Evolutionary conservation across 805 yeast species (phyloP).

Genomic region (Vanderwaltozyma verrucispora): DNA sequence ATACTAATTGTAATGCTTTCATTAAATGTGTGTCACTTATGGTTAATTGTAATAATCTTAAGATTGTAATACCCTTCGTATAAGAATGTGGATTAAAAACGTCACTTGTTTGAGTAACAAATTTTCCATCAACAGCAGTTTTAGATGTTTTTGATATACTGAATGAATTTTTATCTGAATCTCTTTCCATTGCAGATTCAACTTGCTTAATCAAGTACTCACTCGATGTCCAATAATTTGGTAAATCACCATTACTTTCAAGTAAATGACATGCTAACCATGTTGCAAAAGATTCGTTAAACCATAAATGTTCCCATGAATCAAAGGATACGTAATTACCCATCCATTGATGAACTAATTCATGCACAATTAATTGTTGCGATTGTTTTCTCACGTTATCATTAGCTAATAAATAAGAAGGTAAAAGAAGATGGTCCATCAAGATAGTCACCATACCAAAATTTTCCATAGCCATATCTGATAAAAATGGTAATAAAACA

Average conservation of each 20-base stretch:
- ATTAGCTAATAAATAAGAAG: constrained; percentile 24
- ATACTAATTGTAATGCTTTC: constrained; percentile 11
- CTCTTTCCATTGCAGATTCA: constrained; percentile 9
- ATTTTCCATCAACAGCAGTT: neutral
- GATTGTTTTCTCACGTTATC: constrained; percentile 27
- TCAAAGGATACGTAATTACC: constrained; percentile 62
- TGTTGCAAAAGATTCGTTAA: constrained; percentile 73
- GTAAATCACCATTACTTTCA: constrained; percentile 16
- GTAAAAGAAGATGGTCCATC: constrained; percentile 38
- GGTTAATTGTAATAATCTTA: constrained; percentile 21
- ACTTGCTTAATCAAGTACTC: constrained; percentile 17
- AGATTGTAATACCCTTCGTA: constrained; percentile 24
- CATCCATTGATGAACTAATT: constrained; percentile 71
- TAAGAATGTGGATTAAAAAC: constrained; percentile 25
- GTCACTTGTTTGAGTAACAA: constrained; percentile 16
- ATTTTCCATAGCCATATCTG: constrained; percentile 77
- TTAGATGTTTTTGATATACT: neutral
- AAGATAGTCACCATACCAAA: constrained; percentile 59
- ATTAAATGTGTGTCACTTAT: constrained; percentile 16
- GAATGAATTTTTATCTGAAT: constrained; percentile 6
- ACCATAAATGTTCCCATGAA: constrained; percentile 60
- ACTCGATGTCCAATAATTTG: constrained; percentile 16
- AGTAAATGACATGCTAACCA: constrained; percentile 48
- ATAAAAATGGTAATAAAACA: constrained; percentile 56
- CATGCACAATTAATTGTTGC: constrained; percentile 56